These are phyloP conservation scores for Gnetum montanum DNA, from an alignment of 75 land plant species.

Conservation along the genomic window DNA sequence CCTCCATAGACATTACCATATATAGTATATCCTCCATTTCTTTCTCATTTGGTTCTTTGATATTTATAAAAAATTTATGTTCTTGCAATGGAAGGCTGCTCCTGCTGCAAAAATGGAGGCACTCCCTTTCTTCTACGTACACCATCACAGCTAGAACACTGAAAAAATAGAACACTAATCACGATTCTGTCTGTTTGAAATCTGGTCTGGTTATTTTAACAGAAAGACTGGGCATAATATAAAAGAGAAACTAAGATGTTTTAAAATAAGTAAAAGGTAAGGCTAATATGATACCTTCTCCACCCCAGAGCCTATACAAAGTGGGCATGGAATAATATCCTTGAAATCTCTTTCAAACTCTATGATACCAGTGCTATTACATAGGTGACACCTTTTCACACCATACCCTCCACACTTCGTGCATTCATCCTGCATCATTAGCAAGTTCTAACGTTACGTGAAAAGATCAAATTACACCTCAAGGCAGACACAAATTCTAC, in stretches of 20 bases:
- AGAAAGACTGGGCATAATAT: too few relatives aligned
- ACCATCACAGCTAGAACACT: slow-evolving; percentile 23
- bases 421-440: slow-evolving; percentile 21
- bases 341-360: slow-evolving; percentile 9
- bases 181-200: too few relatives aligned
- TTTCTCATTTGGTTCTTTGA: too few relatives aligned
- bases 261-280: neutral
- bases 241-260: neutral
- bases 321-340: slow-evolving; percentile 18
- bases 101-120: slow-evolving; percentile 4
- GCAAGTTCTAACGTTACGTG: too few relatives aligned
- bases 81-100: too few relatives aligned
- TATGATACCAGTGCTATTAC: slow-evolving; percentile 15
- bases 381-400: slow-evolving; percentile 19
- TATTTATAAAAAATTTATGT: too few relatives aligned
- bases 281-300: slow-evolving; percentile 12
- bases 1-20: too few relatives aligned
- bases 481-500: too few relatives aligned
- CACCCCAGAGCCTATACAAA: slow-evolving; percentile 15
- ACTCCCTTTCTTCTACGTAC: slow-evolving; percentile 14
- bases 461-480: too few relatives aligned
- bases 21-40: too few relatives aligned
- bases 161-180: too few relatives aligned
- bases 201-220: too few relatives aligned
- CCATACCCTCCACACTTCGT: slow-evolving; percentile 24